Evolutionary conservation across 2,329 filamentous ascomycete genomes (phyloP).

Genomic region (Ophiostoma montium): DNA sequence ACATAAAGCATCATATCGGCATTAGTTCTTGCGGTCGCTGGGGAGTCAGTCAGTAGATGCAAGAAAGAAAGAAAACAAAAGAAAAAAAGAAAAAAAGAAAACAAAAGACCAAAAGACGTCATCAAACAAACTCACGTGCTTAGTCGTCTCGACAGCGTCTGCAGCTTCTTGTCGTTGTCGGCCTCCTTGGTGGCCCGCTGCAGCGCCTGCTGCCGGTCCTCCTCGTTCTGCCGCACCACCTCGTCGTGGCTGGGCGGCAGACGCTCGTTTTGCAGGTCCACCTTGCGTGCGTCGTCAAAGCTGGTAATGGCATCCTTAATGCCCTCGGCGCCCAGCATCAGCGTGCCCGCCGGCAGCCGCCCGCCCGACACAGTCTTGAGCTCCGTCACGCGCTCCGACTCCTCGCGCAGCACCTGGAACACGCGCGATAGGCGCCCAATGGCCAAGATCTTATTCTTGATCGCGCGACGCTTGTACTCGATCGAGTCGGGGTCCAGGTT

Average conservation of each 20-base stretch:
- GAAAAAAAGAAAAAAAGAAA: too few species aligned
- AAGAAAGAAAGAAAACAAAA: not conserved
- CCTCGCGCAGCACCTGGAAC: constrained; percentile 95
- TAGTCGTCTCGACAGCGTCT: constrained; percentile 75
- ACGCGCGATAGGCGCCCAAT: constrained; percentile 94
- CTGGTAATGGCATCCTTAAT: constrained; percentile 97
- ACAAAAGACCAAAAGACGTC: not conserved
- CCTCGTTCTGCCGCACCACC: constrained; percentile 68
- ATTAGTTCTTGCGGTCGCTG: constrained; percentile 12
- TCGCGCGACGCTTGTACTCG: constrained; percentile 87
- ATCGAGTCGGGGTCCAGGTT: constrained; percentile 60
- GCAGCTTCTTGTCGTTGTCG: constrained; percentile 79
- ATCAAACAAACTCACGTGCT: constrained; percentile 66
- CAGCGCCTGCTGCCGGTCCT: constrained; percentile 68
- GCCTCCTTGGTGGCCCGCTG: constrained; percentile 78
- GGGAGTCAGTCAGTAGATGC: not conserved
- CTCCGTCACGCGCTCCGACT: constrained; percentile 92
- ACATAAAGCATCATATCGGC: not conserved
- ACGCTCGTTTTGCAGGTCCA: constrained; percentile 92
- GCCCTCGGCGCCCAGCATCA: constrained; percentile 95
- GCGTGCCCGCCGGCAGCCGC: constrained; percentile 79
- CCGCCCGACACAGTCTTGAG: constrained; percentile 94
- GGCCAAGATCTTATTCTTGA: constrained; percentile 99
- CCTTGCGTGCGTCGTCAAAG: constrained; percentile 93
- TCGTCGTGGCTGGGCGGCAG: constrained; percentile 88